Conservation (phyloP, 306 rosid species). For the cucumber (Cucumis sativus) region Cucumber_9930_V3 NC_026661.2:4913501-4914000, state of each 20-base stretch:
- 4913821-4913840: background rate
- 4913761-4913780: no score
- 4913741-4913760: no score
- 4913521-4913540: background rate
- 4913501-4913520: background rate
- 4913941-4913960: no score
- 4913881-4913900: conserved; percentile 95
- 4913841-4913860: conserved; percentile 63
- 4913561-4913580: conserved; percentile 26
- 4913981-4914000: background rate
- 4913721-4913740: no score
- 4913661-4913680: background rate
- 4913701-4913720: no score
- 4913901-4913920: conserved; percentile 94
- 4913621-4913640: conserved; percentile 91
- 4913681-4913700: background rate
- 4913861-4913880: conserved; percentile 84
- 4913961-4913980: background rate
- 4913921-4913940: conserved; percentile 11
- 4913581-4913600: conserved; percentile 64
- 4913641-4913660: conserved; percentile 77
- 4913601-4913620: conserved; percentile 86
- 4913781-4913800: no score
- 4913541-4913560: conserved; percentile 22
- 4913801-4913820: no score